Base-by-base conservation (phyloP, 768 basidiomycete genomes). In the Gautieria morchelliformis region DNA sequence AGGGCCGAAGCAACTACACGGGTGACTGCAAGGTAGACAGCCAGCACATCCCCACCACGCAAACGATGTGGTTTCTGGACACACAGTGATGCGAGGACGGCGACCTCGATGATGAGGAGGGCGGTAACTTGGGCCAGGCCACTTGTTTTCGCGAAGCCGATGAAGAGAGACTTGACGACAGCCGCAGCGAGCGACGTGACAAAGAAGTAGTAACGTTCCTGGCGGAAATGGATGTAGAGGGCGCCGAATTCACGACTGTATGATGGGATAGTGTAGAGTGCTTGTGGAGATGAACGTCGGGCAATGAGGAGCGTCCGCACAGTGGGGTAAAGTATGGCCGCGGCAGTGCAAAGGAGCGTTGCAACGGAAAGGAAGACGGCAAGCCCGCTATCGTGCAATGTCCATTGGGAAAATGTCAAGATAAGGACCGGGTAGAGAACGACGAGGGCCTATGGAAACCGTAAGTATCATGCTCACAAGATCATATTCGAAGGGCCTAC, bases 321-420 rank as follows among this genome's bases (percentile, higher is more conserved):
- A 55, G 75, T 65, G 1, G 81, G 75, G 61, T 79, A 76, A 22
- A 74, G 63, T 42, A 92, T 71, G 58, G 76, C 64, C 10, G 72
- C 70, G 33, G 78, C 46, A 33, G 88, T 69, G 47, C 68, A 70
- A 47, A 88, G 63, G 66, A 93, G 72, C 11, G 78, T 68, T 58
- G 94, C 64, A 59, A 87, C 85, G 2, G 93, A 88, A 41, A 97
- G 75, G 37, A 95, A 73, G 62, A 84, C 78, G 0, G 92, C 80
- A 2, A 95, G 75, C 85, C 90, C 92, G 0, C 93, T 93, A 69
- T 97, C 93, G 58, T 80, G 73, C 60, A 93, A 74, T 0, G 88
- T 89, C 90, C 93, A 97, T 68, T 97, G 93, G 68, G 86, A 93
- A 65, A 96, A 80, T 8, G 81, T 75, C 62, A 96, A 90, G 60